Conservation (phyloP, 2,329 filamentous ascomycete species). For the Thyridium curvatum region DNA sequence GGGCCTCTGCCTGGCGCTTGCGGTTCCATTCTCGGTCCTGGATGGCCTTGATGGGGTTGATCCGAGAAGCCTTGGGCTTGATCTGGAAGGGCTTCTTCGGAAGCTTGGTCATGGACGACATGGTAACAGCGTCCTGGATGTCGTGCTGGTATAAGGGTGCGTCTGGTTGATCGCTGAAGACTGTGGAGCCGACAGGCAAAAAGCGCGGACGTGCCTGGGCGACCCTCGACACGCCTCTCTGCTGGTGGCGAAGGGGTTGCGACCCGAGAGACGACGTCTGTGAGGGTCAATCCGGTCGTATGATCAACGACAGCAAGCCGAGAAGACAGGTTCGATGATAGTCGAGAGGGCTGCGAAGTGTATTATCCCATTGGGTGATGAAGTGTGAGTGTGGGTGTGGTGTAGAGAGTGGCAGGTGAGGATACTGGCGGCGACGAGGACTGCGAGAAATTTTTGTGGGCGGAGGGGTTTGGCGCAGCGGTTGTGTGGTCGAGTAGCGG, state of each 20-base stretch:
- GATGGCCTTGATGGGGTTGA: conserved; percentile 45
- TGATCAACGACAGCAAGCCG: too few species aligned
- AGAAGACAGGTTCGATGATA: too few species aligned
- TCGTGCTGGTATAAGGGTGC: background rate
- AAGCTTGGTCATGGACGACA: conserved; percentile 10
- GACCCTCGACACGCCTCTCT: too few species aligned
- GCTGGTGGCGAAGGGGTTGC: too few species aligned
- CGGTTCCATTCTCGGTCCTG: conserved; percentile 43
- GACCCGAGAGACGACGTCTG: too few species aligned
- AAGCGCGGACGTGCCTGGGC: too few species aligned
- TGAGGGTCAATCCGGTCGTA: too few species aligned
- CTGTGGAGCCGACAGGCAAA: too few species aligned
- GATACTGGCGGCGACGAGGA: conserved; percentile 14
- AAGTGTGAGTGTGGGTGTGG: too few species aligned
- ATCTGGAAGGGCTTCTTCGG: conserved; percentile 16
- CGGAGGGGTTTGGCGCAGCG: conserved; percentile 12
- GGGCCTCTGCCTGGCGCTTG: conserved; percentile 22
- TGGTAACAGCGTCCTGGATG: background rate
- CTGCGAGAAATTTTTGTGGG: conserved; percentile 1
- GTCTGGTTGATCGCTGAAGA: background rate
- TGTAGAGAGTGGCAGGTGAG: too few species aligned
- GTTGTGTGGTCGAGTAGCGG: conserved; percentile 18
- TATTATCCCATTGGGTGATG: conserved; percentile 13
- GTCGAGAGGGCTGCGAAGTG: background rate
- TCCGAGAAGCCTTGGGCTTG: conserved; percentile 15